Conservation (phyloP, 805 yeast species). For the Candida taoyuanica region DNA sequence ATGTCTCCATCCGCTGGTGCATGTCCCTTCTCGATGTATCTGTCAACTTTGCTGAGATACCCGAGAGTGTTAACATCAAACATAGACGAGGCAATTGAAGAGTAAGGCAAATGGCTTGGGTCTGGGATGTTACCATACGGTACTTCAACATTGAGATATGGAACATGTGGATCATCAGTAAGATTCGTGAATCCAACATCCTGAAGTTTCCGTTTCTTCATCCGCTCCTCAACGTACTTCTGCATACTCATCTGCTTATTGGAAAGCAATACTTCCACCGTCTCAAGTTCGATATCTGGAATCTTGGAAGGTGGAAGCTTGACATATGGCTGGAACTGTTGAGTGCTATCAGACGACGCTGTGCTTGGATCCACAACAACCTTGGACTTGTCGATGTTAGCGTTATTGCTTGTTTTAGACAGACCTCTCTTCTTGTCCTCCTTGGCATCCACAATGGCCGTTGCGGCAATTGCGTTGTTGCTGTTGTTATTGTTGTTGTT, state of each 20-base stretch:
- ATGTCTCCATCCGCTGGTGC: slow-evolving; percentile 29
- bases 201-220: slow-evolving; percentile 62
- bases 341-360: slow-evolving; percentile 23
- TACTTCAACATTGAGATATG: slow-evolving; percentile 65
- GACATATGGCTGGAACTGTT: slow-evolving; percentile 66
- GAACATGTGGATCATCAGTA: slow-evolving; percentile 83
- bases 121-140: slow-evolving; percentile 46
- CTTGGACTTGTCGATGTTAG: slow-evolving; percentile 17
- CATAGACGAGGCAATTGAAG: slow-evolving; percentile 67
- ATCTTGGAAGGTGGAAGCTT: slow-evolving; percentile 85
- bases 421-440: slow-evolving; percentile 20
- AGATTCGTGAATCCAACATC: slow-evolving; percentile 72
- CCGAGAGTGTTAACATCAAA: slow-evolving; percentile 63
- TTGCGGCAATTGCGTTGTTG: too few relatives aligned
- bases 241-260: slow-evolving; percentile 76
- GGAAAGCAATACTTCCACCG: slow-evolving; percentile 67
- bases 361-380: slow-evolving; percentile 1
- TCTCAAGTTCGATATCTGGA: slow-evolving; percentile 86
- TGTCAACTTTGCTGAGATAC: slow-evolving; percentile 31
- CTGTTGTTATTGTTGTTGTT: too few relatives aligned
- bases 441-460: slow-evolving; percentile 2
- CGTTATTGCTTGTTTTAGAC: slow-evolving; percentile 16
- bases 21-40: slow-evolving; percentile 23
- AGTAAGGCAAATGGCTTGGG: slow-evolving; percentile 66
- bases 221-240: slow-evolving; percentile 79